These are phyloP conservation scores for Lasiosphaeria ovina DNA, from an alignment of 495 filamentous ascomycete genomes.

Conservation along the genomic window DNA sequence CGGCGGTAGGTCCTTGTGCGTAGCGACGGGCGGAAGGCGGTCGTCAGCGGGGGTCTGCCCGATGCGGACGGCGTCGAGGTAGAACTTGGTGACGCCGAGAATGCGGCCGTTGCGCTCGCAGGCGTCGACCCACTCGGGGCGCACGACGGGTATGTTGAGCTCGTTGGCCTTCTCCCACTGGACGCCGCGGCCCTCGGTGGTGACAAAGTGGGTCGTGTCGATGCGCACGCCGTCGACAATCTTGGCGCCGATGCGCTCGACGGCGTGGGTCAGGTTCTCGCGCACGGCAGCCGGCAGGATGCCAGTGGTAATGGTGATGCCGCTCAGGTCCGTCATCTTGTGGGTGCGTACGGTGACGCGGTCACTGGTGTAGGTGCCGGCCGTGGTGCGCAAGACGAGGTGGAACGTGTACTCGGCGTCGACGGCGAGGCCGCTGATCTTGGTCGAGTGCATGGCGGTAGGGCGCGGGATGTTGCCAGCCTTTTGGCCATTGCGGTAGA, in stretches of 20 bases:
- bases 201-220: constrained; percentile 98
- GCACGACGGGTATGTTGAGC: constrained; percentile 98
- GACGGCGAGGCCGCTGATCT: constrained; percentile 94
- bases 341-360: constrained; percentile 86
- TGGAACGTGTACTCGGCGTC: constrained; percentile 96
- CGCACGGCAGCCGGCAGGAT: constrained; percentile 72
- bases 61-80: constrained; percentile 70
- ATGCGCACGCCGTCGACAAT: constrained; percentile 88
- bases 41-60: constrained; percentile 10
- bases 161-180: constrained; percentile 94
- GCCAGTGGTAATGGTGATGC: constrained; percentile 92
- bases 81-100: constrained; percentile 91
- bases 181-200: constrained; percentile 86
- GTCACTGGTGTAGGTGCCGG: constrained; percentile 82
- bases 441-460: constrained; percentile 81
- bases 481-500: constrained; percentile 95
- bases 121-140: constrained; percentile 93
- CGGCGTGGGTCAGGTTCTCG: constrained; percentile 68
- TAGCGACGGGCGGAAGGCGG: constrained; percentile 15
- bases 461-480: constrained; percentile 90
- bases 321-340: constrained; percentile 97
- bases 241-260: constrained; percentile 90
- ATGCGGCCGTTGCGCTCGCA: constrained; percentile 93
- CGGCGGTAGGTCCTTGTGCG: constrained; percentile 39
- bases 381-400: constrained; percentile 81